Percentiles rank a stretch among this genome's conserved stretches.
Evolutionary conservation across 805 yeast genomes (phyloP).

Genomic region (Metschnikowia kofuensis): DNA sequence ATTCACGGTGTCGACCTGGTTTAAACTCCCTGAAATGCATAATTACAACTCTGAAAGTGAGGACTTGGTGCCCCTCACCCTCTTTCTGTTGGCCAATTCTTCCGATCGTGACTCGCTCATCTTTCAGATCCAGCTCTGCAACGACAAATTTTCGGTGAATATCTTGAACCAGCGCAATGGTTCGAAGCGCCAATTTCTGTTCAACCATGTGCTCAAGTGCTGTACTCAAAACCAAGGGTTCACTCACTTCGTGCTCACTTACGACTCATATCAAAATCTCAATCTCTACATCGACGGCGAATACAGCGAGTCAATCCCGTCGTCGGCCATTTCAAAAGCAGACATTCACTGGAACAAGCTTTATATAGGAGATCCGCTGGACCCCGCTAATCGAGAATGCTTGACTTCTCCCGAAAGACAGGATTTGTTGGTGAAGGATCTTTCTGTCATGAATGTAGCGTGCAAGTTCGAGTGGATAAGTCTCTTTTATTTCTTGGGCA

Average conservation of each 20-base stretch:
- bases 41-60: slow-evolving; percentile 12
- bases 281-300: slow-evolving; percentile 51
- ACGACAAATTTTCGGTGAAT: slow-evolving; percentile 29
- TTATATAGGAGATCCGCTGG: slow-evolving; percentile 28
- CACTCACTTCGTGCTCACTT: slow-evolving; percentile 36
- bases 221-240: slow-evolving; percentile 17
- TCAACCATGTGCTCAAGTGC: slow-evolving; percentile 28
- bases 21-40: slow-evolving; percentile 26
- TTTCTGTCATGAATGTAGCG: slow-evolving; percentile 36
- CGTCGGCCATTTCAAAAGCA: slow-evolving; percentile 29
- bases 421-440: slow-evolving; percentile 34
- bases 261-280: slow-evolving; percentile 35
- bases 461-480: slow-evolving; percentile 51
- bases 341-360: slow-evolving; percentile 34
- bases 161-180: slow-evolving; percentile 22
- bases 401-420: slow-evolving; percentile 13
- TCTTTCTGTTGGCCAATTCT: slow-evolving; percentile 30
- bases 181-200: slow-evolving; percentile 29
- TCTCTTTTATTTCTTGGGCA: slow-evolving; percentile 42
- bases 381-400: not conserved
- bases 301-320: slow-evolving; percentile 41
- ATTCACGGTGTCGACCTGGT: slow-evolving; percentile 41
- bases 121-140: slow-evolving; percentile 27
- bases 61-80: slow-evolving; percentile 8
- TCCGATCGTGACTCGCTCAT: slow-evolving; percentile 20